phyloP scores from a whole-genome alignment of 495 filamentous ascomycete species.

The Aspergillus olivimuriae region DNA sequence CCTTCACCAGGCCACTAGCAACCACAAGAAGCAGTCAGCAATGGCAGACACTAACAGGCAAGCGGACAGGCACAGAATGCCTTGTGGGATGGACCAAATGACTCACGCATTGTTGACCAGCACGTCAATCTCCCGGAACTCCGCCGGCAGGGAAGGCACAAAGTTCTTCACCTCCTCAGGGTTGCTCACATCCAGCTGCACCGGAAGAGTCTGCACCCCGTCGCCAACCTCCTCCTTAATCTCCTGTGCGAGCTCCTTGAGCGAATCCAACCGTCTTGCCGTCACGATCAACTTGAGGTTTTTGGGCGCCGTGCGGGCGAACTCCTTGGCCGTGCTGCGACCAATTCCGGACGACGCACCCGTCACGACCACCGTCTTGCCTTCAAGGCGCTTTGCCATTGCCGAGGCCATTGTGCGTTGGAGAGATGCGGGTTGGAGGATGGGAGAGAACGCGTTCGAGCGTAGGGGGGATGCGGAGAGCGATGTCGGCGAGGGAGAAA shows the following conservation, averaged over 20 bases:
- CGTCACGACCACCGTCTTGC: slow-evolving; percentile 91
- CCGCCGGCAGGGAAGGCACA: slow-evolving; percentile 65
- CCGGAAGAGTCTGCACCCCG: slow-evolving; percentile 73
- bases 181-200: slow-evolving; percentile 83
- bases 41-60: too few species aligned
- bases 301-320: slow-evolving; percentile 78
- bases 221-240: slow-evolving; percentile 74
- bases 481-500: slow-evolving; percentile 6
- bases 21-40: too few species aligned
- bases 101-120: slow-evolving; percentile 96
- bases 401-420: slow-evolving; percentile 65
- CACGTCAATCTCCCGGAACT: slow-evolving; percentile 82
- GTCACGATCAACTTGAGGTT: slow-evolving; percentile 81
- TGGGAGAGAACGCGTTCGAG: slow-evolving; percentile 14
- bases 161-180: slow-evolving; percentile 70
- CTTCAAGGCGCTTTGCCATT: slow-evolving; percentile 77
- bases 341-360: slow-evolving; percentile 95
- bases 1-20: slow-evolving; percentile 85
- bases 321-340: slow-evolving; percentile 77
- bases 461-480: slow-evolving; percentile 15
- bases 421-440: slow-evolving; percentile 18
- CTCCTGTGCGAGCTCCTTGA: slow-evolving; percentile 69
- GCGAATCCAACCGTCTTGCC: slow-evolving; percentile 70
- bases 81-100: not conserved
- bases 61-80: too few species aligned